Base-by-base conservation (phyloP, 2,329 filamentous ascomycete species). In the Cladophialophora psammophila region DNA sequence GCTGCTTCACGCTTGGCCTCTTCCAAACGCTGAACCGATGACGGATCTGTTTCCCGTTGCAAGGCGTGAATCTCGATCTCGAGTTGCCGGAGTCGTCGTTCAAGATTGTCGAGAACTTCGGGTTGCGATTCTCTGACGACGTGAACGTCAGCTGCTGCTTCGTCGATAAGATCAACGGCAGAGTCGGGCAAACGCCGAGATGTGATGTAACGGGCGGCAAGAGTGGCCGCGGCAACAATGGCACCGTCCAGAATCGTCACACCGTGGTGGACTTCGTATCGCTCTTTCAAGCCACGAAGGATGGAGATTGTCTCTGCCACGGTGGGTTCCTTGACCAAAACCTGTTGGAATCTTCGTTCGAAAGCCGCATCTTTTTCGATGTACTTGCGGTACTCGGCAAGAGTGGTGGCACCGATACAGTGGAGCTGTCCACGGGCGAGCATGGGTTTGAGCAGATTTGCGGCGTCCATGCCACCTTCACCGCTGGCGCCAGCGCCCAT, bases 291-390 rank as follows among this genome's bases (percentile, higher is more conserved):
- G 76, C 95, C 95, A 85, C 95, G 92, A n/a, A 99, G 89, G 75
- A 99, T 99, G 26, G 95, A 99, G 70, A 99, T 88, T 13, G 95
- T 98, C 81, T 99, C 95, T 1, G 88, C 80, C 57, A 98, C 90
- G 5, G 88, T 86, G 2, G 95, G 95, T 78, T 99, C 95, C 82
- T 97, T 97, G 78, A 98, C 94, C 53, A 99, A 81, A 45, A 99
- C 95, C 80, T 99, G 95, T 79, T 99, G 95, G 86, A 99, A 99
- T 79, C 95, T 92, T 80, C 95, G 92, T 81, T 99, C 95, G 78
- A 99, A 99, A 55, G 95, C 95, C 54, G 93, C 91, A 75, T 99
- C 95, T 81, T 99, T 99, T 80, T 99, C 95, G 71, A 99, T 97
- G 80, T 99, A 98, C 80, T 99, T 99, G 76, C 95, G 89, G 81